Percentiles rank a stretch among this genome's conserved stretches.
These are phyloP conservation scores for Zopfochytrium polystomum DNA, from an alignment of 371 early-diverging fungal species.

Conservation along the genomic window DNA sequence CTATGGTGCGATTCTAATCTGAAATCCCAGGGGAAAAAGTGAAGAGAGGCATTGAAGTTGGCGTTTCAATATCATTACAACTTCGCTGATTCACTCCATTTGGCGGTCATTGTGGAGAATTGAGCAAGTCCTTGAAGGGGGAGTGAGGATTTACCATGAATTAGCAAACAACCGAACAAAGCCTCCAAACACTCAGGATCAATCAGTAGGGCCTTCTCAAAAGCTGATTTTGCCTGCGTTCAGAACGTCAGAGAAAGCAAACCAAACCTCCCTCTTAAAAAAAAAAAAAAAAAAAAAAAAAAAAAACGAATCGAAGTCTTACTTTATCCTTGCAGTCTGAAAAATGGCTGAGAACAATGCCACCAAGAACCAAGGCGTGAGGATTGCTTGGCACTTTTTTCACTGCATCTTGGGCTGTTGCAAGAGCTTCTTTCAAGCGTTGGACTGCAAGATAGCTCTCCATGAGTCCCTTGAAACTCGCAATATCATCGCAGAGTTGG, in stretches of 20 bases:
- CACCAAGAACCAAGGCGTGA: slow-evolving; percentile 19
- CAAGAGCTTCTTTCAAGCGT: slow-evolving; percentile 21
- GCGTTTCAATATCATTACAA: too few relatives aligned
- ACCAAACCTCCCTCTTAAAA: neutral
- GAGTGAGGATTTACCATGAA: too few relatives aligned
- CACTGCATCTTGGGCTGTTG: slow-evolving; percentile 12
- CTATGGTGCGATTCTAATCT: slow-evolving; percentile 12
- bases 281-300: neutral
- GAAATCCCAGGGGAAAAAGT: neutral
- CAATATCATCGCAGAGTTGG: neutral
- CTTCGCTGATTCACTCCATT: too few relatives aligned
- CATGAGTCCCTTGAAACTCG: slow-evolving; percentile 20
- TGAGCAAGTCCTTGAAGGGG: neutral
- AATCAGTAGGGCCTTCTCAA: slow-evolving; percentile 11
- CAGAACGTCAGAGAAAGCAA: neutral
- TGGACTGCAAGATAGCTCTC: slow-evolving; percentile 10
- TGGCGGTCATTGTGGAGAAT: neutral
- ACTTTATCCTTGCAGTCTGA: slow-evolving; percentile 9
- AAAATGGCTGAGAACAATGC: slow-evolving; percentile 17
- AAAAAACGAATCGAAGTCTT: neutral
- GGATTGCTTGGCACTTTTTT: slow-evolving; percentile 17
- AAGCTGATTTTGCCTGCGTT: slow-evolving; percentile 3
- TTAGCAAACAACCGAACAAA: slow-evolving; percentile 7
- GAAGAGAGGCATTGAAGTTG: neutral
- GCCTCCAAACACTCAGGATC: slow-evolving; percentile 27